Evolutionary conservation across 2,329 filamentous ascomycete species (phyloP).

Genomic region (Talaromyces atroroseus): DNA sequence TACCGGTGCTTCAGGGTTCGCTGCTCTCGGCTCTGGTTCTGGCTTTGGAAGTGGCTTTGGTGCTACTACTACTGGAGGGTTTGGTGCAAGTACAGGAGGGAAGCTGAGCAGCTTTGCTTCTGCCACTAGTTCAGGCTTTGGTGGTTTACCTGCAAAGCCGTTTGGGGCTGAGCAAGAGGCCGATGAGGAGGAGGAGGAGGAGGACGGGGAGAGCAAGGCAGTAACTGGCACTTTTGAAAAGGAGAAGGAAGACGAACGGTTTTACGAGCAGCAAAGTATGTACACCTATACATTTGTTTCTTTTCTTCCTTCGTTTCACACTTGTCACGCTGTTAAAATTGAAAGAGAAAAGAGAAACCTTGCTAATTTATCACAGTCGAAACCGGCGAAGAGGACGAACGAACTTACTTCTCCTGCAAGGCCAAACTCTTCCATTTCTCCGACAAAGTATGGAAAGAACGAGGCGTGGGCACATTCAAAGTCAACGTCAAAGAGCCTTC

Average conservation of each 20-base stretch:
- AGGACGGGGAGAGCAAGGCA: slow-evolving; percentile 44
- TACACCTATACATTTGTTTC: no score
- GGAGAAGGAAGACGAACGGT: slow-evolving; percentile 46
- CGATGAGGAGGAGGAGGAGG: slow-evolving; percentile 42
- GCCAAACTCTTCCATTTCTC: slow-evolving; percentile 82
- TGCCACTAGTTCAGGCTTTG: slow-evolving; percentile 45
- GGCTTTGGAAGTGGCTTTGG: slow-evolving; percentile 32
- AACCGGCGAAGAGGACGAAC: slow-evolving; percentile 81
- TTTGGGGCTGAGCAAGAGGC: slow-evolving; percentile 61
- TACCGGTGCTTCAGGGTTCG: slow-evolving; percentile 33
- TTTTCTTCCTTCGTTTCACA: background rate
- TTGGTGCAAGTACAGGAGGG: slow-evolving; percentile 43
- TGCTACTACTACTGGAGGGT: slow-evolving; percentile 35
- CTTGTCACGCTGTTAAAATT: background rate
- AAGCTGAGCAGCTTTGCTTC: slow-evolving; percentile 66
- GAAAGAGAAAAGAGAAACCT: background rate
- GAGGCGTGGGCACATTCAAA: slow-evolving; percentile 76
- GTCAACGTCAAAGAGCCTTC: slow-evolving; percentile 67
- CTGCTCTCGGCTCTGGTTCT: slow-evolving; percentile 32
- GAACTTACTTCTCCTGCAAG: slow-evolving; percentile 67
- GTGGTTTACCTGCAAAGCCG: slow-evolving; percentile 47
- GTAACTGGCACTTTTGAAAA: slow-evolving; percentile 46
- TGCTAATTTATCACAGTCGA: slow-evolving; percentile 54
- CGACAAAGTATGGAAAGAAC: slow-evolving; percentile 77
- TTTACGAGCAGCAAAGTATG: slow-evolving; percentile 61